Base-by-base conservation (phyloP, 2,329 filamentous ascomycete genomes). In the Thelonectria olida region DNA sequence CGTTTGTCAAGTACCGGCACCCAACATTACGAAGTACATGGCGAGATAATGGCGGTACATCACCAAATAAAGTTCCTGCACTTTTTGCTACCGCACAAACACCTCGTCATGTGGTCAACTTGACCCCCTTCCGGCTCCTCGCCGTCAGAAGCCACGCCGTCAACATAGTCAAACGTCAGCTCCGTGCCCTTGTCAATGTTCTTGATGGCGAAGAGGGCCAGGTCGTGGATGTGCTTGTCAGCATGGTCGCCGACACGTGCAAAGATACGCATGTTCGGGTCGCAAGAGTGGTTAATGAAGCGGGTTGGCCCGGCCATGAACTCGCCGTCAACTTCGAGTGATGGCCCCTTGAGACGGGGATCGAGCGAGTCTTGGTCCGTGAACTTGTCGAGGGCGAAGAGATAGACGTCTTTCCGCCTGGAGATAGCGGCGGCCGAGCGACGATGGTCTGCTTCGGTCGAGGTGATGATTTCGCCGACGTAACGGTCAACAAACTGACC, bases 371-470 rank as follows among this genome's bases (percentile, higher is more conserved):
- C 68, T 0, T 81, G 78, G 55, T 90, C 84, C 1, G 82, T 85
- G 72, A 94, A 95, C 73, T 96, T 96, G 80, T 96, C 92, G 2
- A 96, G 85, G 1, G 85, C 88, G 74, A 95, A 96, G 1, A 96
- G 83, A 67, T 96, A 96, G 0, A 91, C 88, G 20, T 91, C 88
- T 68, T 94, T 94, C n/a, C 83, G 82, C 60, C 86, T 81, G 0
- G 84, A 84, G 3, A 85, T 76, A 27, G 81, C 79, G 2, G 87
- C 84, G 1, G 80, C 77, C 1, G 80, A 78, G 7, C 92, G 89
- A 3, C 92, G 88, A 2, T 81, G 79, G 15, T 88, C 83, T 0
- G 92, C 91, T 76, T 94, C 88, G 2, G 75, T 68, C 0, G 83
- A 80, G 2, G 87, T 89, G 67, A 92, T 88, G 58, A 91, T 81